A percentile compares a stretch with the other conserved stretches of the same genome.
These are phyloP conservation scores for Diplosphaera chodatii DNA, from an alignment of 139 green algal genomes.

Conservation along the genomic window DNA sequence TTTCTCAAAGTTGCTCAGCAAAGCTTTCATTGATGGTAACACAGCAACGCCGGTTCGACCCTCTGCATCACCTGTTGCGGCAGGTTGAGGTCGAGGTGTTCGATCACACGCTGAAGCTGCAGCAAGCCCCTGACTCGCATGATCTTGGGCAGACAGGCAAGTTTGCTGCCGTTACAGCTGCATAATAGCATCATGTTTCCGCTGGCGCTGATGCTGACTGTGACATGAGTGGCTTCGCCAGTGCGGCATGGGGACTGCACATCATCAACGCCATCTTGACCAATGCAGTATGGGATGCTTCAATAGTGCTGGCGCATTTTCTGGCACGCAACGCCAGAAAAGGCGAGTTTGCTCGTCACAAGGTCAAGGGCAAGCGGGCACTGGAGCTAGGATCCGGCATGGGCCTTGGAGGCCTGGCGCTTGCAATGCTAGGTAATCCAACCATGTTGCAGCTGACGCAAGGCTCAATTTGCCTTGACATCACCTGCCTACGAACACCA, in stretches of 20 bases:
- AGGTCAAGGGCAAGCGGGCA: conserved; percentile 53
- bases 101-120: neutral
- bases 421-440: conserved; percentile 25
- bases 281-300: neutral
- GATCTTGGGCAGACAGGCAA: neutral
- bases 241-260: neutral
- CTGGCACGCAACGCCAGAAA: conserved; percentile 57
- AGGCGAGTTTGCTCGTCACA: conserved; percentile 59
- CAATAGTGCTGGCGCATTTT: neutral
- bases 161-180: neutral
- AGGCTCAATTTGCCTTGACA: conserved; percentile 45
- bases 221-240: neutral
- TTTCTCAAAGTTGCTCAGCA: too few relatives aligned
- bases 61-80: neutral
- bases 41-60: neutral
- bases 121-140: neutral
- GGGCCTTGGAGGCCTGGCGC: conserved; percentile 59
- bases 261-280: too few relatives aligned
- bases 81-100: neutral
- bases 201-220: too few relatives aligned
- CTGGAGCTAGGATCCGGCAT: conserved; percentile 86
- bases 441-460: neutral
- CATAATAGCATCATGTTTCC: neutral
- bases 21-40: neutral
- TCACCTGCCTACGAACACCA: conserved; percentile 32